Conservation (phyloP, 1,284 basidiomycete species). For the Ustilago nuda region DNA sequence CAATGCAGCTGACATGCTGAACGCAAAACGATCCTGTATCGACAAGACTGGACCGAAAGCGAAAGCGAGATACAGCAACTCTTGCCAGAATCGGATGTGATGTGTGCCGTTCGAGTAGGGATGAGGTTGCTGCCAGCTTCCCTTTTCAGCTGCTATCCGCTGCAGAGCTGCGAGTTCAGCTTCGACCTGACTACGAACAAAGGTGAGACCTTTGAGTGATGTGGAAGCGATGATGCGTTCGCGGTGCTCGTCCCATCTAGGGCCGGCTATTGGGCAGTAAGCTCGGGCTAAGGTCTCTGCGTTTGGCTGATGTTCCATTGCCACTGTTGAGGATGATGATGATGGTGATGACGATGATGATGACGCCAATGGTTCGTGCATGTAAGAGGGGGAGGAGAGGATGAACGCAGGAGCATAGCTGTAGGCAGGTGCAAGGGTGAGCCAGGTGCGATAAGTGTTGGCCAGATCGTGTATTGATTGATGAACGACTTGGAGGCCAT, state of each 20-base stretch:
- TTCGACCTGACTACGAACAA: conserved; percentile 37
- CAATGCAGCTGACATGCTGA: conserved; percentile 25
- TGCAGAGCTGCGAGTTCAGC: conserved; percentile 38
- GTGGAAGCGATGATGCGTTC: conserved; percentile 33
- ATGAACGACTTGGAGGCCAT: conserved; percentile 31
- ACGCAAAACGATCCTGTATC: conserved; percentile 42
- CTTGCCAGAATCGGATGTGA: conserved; percentile 52
- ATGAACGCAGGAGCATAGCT: conserved; percentile 34
- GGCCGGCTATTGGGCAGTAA: conserved; percentile 41
- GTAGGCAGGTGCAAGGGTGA: conserved; percentile 38
- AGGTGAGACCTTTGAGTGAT: conserved; percentile 45
- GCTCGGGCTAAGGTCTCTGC: conserved; percentile 31
- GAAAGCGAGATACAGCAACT: conserved; percentile 46
- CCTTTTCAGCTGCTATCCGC: conserved; percentile 26
- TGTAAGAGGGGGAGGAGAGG: neutral
- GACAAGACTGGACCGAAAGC: conserved; percentile 38
- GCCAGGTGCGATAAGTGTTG: conserved; percentile 32
- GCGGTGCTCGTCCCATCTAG: conserved; percentile 47
- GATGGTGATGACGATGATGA: conserved; percentile 3
- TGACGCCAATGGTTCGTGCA: neutral
- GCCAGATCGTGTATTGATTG: conserved; percentile 36
- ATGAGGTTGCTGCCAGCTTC: conserved; percentile 39
- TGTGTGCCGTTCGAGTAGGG: conserved; percentile 55
- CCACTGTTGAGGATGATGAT: neutral
- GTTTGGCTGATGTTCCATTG: conserved; percentile 7